Evolutionary conservation across 163 green algal genomes (phyloP).

Genomic region (Chlorella variabilis): DNA sequence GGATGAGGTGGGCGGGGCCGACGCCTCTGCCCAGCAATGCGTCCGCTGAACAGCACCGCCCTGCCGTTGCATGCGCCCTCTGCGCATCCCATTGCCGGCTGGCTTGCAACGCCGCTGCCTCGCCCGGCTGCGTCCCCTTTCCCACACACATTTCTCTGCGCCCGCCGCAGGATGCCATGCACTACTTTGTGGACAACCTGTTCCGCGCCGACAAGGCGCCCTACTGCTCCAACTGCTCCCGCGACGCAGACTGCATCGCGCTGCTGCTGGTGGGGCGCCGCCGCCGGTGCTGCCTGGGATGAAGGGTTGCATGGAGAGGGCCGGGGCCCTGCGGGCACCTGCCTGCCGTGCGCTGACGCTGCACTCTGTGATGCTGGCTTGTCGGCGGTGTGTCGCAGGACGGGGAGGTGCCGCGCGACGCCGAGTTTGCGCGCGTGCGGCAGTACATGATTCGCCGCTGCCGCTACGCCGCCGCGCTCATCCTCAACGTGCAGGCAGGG

Average conservation of each 20-base stretch:
- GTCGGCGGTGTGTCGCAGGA: constrained; percentile 19
- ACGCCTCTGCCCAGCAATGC: too few relatives aligned
- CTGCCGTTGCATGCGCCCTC: too few relatives aligned
- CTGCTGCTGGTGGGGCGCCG: constrained; percentile 36
- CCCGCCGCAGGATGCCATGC: constrained; percentile 23
- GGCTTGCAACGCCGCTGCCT: too few relatives aligned
- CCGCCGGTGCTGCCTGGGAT: neutral
- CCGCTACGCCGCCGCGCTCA: constrained; percentile 42
- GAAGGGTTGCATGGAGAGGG: too few relatives aligned
- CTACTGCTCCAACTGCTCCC: constrained; percentile 46
- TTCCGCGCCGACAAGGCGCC: constrained; percentile 31
- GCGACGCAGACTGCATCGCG: constrained; percentile 41
- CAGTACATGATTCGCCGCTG: constrained; percentile 47
- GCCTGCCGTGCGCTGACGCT: too few relatives aligned
- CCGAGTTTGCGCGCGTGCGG: constrained; percentile 25
- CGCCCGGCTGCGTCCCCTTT: too few relatives aligned
- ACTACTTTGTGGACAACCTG: constrained; percentile 51
- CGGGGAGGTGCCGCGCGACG: constrained; percentile 31
- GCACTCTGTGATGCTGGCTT: neutral
- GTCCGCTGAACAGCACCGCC: too few relatives aligned
- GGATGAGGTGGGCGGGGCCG: constrained; percentile 31
- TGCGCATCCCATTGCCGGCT: too few relatives aligned
- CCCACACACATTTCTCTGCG: too few relatives aligned
- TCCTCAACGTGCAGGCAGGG: constrained; percentile 31
- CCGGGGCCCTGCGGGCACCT: too few relatives aligned